Evolutionary conservation across 225 moss, liverwort and hornwort genomes (phyloP).

Genomic region (Marchantia paleacea): DNA sequence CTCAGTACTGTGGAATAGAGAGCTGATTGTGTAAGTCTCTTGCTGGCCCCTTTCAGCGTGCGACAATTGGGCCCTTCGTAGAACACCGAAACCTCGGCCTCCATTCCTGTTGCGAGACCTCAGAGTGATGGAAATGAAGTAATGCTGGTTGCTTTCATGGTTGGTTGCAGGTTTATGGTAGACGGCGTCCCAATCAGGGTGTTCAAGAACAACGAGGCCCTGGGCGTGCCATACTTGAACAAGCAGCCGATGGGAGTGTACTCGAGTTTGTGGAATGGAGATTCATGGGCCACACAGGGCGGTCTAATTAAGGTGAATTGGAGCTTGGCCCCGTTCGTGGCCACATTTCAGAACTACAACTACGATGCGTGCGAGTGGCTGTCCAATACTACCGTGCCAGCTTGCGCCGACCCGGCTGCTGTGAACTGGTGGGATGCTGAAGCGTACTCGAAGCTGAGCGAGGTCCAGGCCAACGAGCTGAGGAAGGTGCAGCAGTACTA

Average conservation of each 20-base stretch:
- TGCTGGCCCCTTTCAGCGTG: not conserved
- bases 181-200: slow-evolving; percentile 45
- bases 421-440: slow-evolving; percentile 43
- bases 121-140: too few relatives aligned
- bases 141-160: too few relatives aligned
- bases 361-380: slow-evolving; percentile 50
- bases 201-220: slow-evolving; percentile 39
- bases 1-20: slow-evolving; percentile 38
- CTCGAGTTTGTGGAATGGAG: slow-evolving; percentile 52
- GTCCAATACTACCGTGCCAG: slow-evolving; percentile 13
- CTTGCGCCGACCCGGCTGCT: slow-evolving; percentile 22
- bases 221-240: slow-evolving; percentile 41
- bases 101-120: too few relatives aligned
- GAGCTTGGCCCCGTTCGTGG: slow-evolving; percentile 42
- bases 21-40: slow-evolving; percentile 35
- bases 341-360: slow-evolving; percentile 42
- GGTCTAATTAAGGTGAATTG: slow-evolving; percentile 41
- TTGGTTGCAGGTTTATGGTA: slow-evolving; percentile 39
- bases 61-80: not conserved
- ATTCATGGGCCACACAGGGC: slow-evolving; percentile 45
- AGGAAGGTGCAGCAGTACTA: slow-evolving; percentile 28
- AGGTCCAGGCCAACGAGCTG: slow-evolving; percentile 20
- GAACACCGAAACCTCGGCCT: too few relatives aligned
- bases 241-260: slow-evolving; percentile 44
- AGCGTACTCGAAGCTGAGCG: slow-evolving; percentile 21